phyloP scores from a whole-genome alignment of 805 yeast species.

The Vanderwaltozyma tropicalis region DNA sequence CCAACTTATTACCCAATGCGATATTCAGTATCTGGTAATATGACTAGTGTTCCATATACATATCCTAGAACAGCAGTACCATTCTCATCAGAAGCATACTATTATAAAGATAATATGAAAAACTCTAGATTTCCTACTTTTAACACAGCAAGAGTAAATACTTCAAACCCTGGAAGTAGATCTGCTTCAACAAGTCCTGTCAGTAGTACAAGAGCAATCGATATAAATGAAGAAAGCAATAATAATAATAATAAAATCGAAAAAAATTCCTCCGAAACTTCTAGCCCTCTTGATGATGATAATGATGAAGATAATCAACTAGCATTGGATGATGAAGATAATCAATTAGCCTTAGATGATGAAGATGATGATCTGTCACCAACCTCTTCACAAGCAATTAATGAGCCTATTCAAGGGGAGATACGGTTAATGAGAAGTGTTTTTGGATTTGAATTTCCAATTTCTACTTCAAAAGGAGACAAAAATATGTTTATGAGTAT shows the following conservation, averaged over 20 bases:
- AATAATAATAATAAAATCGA: neutral
- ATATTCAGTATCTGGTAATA: neutral
- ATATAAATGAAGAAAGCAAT: neutral
- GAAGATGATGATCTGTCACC: neutral
- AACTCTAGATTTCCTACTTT: no score
- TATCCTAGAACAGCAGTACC: conserved; percentile 10
- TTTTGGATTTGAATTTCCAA: conserved; percentile 22
- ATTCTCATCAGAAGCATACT: conserved; percentile 7
- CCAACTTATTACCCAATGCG: conserved; percentile 4
- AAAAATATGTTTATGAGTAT: conserved; percentile 26
- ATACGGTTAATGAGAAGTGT: conserved; percentile 17
- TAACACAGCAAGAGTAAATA: no score
- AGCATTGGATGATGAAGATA: conserved; percentile 21
- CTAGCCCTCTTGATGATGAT: neutral
- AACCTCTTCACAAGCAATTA: neutral
- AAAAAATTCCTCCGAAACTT: neutral
- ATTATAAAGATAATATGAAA: no score
- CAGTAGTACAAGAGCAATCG: neutral
- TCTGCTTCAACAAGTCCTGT: no score
- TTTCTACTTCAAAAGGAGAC: conserved; percentile 13
- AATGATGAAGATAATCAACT: conserved; percentile 19
- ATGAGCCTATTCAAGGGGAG: conserved; percentile 21
- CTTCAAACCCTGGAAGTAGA: no score
- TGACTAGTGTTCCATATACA: neutral
- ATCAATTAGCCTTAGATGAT: neutral